Evolutionary conservation across 306 rosid species (phyloP).

Genomic region (Prunus mira): DNA sequence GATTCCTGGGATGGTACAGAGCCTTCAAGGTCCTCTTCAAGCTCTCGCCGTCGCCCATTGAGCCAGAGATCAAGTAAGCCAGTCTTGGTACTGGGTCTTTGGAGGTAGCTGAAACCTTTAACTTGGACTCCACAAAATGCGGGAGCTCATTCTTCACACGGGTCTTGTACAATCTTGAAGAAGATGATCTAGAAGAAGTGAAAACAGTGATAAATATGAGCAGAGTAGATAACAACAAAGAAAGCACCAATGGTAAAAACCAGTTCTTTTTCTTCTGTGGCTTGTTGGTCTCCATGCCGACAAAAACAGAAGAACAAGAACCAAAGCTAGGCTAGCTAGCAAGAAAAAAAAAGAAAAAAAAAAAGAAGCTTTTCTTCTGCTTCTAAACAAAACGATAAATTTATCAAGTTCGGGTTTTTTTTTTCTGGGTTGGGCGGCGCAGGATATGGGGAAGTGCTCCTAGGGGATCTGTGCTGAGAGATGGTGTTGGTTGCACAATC

Average conservation of each 20-base stretch:
- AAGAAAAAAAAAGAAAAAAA: not conserved
- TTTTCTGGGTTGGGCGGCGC: not conserved
- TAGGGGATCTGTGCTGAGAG: constrained; percentile 8
- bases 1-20: constrained; percentile 68
- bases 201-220: constrained; percentile 33
- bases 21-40: constrained; percentile 68
- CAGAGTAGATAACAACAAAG: constrained; percentile 33
- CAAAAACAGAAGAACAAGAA: not conserved
- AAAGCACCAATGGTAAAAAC: constrained; percentile 40
- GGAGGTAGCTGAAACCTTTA: constrained; percentile 26
- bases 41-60: constrained; percentile 63
- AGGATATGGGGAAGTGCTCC: not conserved
- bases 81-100: constrained; percentile 48
- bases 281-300: constrained; percentile 43
- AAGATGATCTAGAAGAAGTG: constrained; percentile 25
- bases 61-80: constrained; percentile 77
- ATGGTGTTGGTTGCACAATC: not conserved
- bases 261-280: constrained; percentile 48
- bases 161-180: constrained; percentile 23
- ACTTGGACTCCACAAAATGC: constrained; percentile 56
- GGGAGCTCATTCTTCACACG: constrained; percentile 28
- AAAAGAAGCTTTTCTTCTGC: not conserved
- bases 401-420: not conserved
- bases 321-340: not conserved
- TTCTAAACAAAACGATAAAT: not conserved